Evolutionary conservation across 192 early-diverging fungal species (phyloP).

Genomic region (Linderina pennispora): DNA sequence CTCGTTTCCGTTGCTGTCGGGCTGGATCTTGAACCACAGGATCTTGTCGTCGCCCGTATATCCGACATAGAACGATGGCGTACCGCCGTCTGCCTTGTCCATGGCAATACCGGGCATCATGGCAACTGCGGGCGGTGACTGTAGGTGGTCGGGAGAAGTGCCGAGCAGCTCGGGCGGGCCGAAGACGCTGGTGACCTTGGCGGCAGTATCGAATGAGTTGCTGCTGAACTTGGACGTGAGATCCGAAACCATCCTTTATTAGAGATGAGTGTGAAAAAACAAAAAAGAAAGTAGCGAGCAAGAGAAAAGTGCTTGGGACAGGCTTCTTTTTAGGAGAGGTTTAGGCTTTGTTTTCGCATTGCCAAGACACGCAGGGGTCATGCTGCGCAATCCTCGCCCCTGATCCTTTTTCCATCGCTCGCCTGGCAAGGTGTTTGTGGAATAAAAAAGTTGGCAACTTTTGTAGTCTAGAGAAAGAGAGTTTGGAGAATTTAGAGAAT

Average conservation of each 20-base stretch:
- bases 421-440: no score
- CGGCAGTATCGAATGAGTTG: no score
- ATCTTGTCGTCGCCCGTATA: conserved; percentile 12
- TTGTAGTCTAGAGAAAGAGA: not conserved
- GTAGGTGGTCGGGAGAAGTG: conserved; percentile 8
- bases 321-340: no score
- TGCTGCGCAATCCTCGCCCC: no score
- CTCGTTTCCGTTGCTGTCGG: conserved; percentile 12
- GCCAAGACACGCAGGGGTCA: no score
- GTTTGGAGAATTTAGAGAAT: conserved; percentile 59
- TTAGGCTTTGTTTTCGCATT: no score
- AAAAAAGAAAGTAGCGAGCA: not conserved
- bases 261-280: not conserved
- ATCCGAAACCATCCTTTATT: not conserved
- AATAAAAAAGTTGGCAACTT: not conserved
- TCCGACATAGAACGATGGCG: no score
- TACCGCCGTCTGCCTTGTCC: conserved; percentile 3
- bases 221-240: no score
- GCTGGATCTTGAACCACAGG: conserved; percentile 34
- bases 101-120: conserved; percentile 23
- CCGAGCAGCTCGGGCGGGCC: conserved; percentile 21
- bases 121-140: conserved; percentile 1
- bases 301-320: no score
- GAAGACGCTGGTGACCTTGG: conserved; percentile 6
- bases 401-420: no score